Base-by-base conservation (phyloP, 345 rosid genomes). In the Trapa bicornis region DNA sequence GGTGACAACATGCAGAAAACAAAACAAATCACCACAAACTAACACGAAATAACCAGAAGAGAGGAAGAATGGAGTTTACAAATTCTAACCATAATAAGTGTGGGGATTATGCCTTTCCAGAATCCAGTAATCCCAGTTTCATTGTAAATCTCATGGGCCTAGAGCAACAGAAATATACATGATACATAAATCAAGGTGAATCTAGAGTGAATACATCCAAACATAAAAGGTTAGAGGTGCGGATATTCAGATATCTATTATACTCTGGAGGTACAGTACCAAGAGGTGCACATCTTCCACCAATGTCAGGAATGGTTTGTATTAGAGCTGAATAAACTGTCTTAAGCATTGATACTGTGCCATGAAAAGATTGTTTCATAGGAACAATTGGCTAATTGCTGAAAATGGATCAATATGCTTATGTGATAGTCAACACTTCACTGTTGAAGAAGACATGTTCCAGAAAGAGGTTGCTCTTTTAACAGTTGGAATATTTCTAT, bases 41-140 rank as follows among this genome's bases (percentile, higher is more conserved):
- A 35, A 5, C 63, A 58, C 35, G 63, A 58, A 32, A 29, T 8
- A 58, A 5, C 16, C 63, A 58, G 33, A 35, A 58, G 63, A 10
- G 63, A 14, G 67, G 56, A 78, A 72, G 35, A 66, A 14, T 65
- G 70, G 10, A 12, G 47, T 35, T 38, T 32, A 32, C 38, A 35
- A 58, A 58, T 36, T 64, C 88, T 80, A 65, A 86, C 92, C 92
- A 86, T 86, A 48, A 86, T 77, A 52, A 86, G 85, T 35, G 92
- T 82, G 29, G 92, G 92, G 66, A 86, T 66, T 72, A 86, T 78
- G 68, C 92, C 92, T 77, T 86, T 86, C 92, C 92, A 86, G 76
- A 82, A 84, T 75, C 92, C 87, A 60, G 72, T 14, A 53, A 84
- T 64, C 72, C 92, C 92, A 57, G 89, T 82, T 78, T 86, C 92